Base-by-base conservation (phyloP, 169 alveolate genomes). In the Eimeria zaria region DNA sequence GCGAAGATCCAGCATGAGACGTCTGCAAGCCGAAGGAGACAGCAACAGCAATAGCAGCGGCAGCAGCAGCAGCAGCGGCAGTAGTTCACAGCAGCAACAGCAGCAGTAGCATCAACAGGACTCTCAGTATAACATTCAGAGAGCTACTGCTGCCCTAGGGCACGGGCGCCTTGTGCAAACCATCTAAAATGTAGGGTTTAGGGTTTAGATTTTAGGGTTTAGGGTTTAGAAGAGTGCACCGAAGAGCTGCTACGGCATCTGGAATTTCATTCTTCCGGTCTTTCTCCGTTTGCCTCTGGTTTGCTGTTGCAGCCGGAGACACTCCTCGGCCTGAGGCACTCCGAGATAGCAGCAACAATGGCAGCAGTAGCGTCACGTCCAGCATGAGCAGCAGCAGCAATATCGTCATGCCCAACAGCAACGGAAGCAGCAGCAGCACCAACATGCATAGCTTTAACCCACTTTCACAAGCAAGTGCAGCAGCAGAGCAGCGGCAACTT, bases 181-280 rank as follows among this genome's bases (percentile, higher is more conserved):
- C 14, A 69, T 22, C 14, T 39, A 69, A 30, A 20, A 14, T 22
- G 44, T 18, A 30, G 80, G 60, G 53, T 76, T 0, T 46, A 46
- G 87, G 36, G 60, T 41, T n/a, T 39, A 41, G 30, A 18, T 33
- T 41, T n/a, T 76, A 76, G 87, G 87, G 87, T 41, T 39, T 39
- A 76, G 87, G 16, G 87, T 76, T 41, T n/a, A 76, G 87, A 76
- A 39, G 51, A 33, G 62, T 8, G 53, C 62, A 76, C 87, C 87
- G 53, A 41, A 76, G 87, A 41, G 87, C 87, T 36, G 87, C 87
- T 36, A 76, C 51, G 87, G 87, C 87, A 46, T 76, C 87, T 36
- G 87, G 44, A 14, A n/a, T 76, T 39, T 76, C 87, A 36, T 36
- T 33, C 2, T 76, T 39, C 30, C n/a, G 60, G 36, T 5, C n/a